A percentile compares a stretch with the other conserved stretches of the same genome.
These are phyloP conservation scores for Histomonas meleagridis DNA, from an alignment of 208 protist species.

Conservation along the genomic window DNA sequence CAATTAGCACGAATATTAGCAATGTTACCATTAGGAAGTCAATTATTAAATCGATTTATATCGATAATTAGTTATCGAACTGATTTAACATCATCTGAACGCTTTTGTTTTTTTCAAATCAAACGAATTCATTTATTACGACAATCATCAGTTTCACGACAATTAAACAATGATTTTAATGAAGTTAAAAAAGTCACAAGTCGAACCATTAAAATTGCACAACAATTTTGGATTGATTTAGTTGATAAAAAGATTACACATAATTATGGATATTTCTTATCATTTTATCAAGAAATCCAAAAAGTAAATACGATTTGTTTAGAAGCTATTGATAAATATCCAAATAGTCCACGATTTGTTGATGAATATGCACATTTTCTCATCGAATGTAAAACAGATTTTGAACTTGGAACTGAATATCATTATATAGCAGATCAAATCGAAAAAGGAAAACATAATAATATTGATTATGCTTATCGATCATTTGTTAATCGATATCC, in stretches of 20 bases:
- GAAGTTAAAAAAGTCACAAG: not conserved
- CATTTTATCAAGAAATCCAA: not conserved
- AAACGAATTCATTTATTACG: not conserved
- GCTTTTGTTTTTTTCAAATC: not conserved
- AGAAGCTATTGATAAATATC: constrained; percentile 21
- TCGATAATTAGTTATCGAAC: not conserved
- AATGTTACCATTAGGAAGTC: not conserved
- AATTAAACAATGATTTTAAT: not conserved
- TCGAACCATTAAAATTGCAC: not conserved
- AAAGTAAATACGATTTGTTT: not conserved
- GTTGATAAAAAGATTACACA: not conserved
- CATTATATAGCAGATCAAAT: not conserved
- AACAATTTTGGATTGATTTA: not conserved
- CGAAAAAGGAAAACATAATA: not conserved
- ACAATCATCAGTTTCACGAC: not conserved
- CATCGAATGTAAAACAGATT: not conserved
- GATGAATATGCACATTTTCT: not conserved
- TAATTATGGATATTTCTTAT: not conserved
- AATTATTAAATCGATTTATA: not conserved
- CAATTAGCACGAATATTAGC: not conserved
- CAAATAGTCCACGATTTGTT: not conserved
- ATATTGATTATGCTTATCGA: not conserved
- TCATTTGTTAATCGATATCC: not conserved
- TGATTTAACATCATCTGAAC: not conserved
- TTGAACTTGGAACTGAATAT: not conserved